A percentile compares a stretch with the other conserved stretches of the same genome.
phyloP scores from a whole-genome alignment of 148 eudicot species.

The Spergularia bocconei region DNA sequence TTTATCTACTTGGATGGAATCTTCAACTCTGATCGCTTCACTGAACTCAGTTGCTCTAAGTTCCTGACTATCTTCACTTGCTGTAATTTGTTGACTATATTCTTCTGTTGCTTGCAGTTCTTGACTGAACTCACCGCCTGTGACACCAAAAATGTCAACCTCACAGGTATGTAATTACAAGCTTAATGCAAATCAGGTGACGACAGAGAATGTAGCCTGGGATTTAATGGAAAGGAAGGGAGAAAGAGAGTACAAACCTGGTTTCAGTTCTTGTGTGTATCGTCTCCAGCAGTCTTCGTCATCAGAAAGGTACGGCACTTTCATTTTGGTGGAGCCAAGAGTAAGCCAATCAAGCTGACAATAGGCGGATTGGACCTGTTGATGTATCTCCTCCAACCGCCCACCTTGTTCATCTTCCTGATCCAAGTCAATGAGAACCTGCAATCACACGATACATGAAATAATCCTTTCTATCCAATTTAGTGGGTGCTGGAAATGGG shows the following conservation, averaged over 20 bases:
- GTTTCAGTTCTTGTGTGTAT: conserved; percentile 28
- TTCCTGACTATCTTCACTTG: conserved; percentile 12
- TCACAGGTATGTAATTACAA: neutral
- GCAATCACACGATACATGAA: conserved; percentile 11
- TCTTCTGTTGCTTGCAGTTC: conserved; percentile 20
- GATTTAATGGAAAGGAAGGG: neutral
- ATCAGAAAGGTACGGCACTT: conserved; percentile 18
- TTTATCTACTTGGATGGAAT: conserved; percentile 12
- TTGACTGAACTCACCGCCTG: conserved; percentile 37
- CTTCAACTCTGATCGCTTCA: conserved; percentile 11
- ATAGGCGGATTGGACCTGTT: conserved; percentile 51
- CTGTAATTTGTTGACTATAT: conserved; percentile 2
- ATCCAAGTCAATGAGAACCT: conserved; percentile 87
- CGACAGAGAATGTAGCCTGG: neutral
- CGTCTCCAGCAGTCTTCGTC: conserved; percentile 28
- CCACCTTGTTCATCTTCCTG: conserved; percentile 57
- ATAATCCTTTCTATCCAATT: neutral
- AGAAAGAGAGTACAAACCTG: conserved; percentile 19
- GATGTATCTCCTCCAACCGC: conserved; percentile 51
- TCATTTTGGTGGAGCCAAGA: conserved; percentile 19
- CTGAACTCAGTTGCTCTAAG: conserved; percentile 15
- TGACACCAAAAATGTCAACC: neutral
- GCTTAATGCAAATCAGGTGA: neutral
- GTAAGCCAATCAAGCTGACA: conserved; percentile 50
- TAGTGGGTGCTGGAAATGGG: neutral